Conservation (phyloP, 1,284 basidiomycete species). For the Ustilago lituana region DNA sequence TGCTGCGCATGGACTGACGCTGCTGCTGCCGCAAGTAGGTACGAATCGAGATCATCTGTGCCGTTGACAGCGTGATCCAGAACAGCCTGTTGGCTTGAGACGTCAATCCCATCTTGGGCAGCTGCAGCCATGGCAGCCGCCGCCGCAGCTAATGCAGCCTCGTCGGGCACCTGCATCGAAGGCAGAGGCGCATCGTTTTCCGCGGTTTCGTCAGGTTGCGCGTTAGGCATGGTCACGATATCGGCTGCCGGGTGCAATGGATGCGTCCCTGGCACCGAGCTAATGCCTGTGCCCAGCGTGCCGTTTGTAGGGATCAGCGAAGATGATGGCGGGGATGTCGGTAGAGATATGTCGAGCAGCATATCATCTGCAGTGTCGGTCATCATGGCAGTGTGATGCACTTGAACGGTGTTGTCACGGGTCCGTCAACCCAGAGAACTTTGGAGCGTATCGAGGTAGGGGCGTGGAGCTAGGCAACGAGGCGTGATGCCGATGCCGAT, state of each 20-base stretch:
- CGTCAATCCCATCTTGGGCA: slow-evolving; percentile 13
- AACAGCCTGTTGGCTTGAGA: background rate
- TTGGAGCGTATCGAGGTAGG: slow-evolving; percentile 1
- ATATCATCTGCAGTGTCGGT: slow-evolving; percentile 9
- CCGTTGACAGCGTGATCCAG: background rate
- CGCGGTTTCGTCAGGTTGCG: background rate
- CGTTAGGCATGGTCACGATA: background rate
- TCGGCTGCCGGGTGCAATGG: background rate
- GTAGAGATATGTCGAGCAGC: slow-evolving; percentile 12
- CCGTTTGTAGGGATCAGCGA: background rate
- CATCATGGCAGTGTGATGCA: slow-evolving; percentile 18
- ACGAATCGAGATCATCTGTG: slow-evolving; percentile 37
- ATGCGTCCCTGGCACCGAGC: slow-evolving; percentile 1
- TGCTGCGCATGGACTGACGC: slow-evolving; percentile 50
- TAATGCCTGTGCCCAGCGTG: background rate
- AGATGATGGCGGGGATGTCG: background rate
- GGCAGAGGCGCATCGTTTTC: slow-evolving; percentile 6
- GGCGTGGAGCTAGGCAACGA: background rate
- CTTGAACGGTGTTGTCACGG: slow-evolving; percentile 29
- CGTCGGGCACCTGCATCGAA: slow-evolving; percentile 27
- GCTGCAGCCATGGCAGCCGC: slow-evolving; percentile 48
- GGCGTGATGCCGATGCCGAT: background rate
- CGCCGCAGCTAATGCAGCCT: slow-evolving; percentile 41
- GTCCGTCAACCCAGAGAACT: slow-evolving; percentile 28
- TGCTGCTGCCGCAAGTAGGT: slow-evolving; percentile 48